phyloP scores from a whole-genome alignment of 495 filamentous ascomycete species.

The Friedmanniomyces simplex region DNA sequence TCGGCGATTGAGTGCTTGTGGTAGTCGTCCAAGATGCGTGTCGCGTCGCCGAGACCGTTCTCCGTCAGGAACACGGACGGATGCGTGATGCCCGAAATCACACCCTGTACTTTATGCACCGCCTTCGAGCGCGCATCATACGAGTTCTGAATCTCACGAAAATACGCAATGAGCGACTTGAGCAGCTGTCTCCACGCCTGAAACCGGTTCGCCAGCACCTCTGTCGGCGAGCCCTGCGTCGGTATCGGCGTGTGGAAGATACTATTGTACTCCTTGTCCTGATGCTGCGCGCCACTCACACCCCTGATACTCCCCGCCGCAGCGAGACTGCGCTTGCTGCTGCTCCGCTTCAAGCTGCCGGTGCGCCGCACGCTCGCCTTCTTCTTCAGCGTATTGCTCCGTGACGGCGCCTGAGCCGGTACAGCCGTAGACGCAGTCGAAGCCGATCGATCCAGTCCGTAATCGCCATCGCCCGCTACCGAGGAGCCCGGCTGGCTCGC shows the following conservation, averaged over 20 bases:
- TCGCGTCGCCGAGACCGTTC: conserved; percentile 69
- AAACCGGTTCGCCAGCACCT: conserved; percentile 80
- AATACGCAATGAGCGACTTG: conserved; percentile 90
- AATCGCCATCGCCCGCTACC: conserved; percentile 38
- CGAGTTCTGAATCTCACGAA: conserved; percentile 80
- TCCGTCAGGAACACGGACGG: conserved; percentile 58
- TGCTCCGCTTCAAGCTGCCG: conserved; percentile 65
- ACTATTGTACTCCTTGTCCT: conserved; percentile 61
- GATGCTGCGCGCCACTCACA: conserved; percentile 32
- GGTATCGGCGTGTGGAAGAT: conserved; percentile 83
- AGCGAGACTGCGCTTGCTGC: conserved; percentile 54
- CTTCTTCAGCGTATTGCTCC: conserved; percentile 77
- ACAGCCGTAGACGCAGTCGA: conserved; percentile 27
- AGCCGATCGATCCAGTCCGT: conserved; percentile 32
- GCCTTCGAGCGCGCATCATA: conserved; percentile 82
- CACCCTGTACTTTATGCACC: conserved; percentile 69
- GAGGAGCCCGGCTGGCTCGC: conserved; percentile 55
- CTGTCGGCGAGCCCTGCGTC: conserved; percentile 76
- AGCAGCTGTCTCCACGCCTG: conserved; percentile 96
- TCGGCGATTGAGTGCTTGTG: conserved; percentile 73
- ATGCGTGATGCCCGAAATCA: conserved; percentile 66
- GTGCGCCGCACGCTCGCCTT: conserved; percentile 63
- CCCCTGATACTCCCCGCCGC: conserved; percentile 80
- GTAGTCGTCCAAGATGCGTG: conserved; percentile 66
- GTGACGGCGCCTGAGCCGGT: conserved; percentile 39